These are phyloP conservation scores for Aspergillus spinulosporus DNA, from an alignment of 2,329 filamentous ascomycete genomes.

Conservation along the genomic window DNA sequence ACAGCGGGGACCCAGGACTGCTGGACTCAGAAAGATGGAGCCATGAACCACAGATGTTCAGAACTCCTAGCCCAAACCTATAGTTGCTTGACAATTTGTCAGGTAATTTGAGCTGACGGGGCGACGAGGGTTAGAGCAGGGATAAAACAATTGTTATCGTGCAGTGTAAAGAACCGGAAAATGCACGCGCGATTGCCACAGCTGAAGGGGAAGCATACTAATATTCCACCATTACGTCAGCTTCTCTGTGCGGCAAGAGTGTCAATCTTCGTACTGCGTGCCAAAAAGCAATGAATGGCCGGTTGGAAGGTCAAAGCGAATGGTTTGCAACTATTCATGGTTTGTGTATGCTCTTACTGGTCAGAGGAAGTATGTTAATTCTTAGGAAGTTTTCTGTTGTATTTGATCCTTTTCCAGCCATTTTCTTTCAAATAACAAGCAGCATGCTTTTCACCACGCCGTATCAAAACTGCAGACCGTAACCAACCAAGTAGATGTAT, in stretches of 20 bases:
- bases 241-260: background rate
- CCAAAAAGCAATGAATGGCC: background rate
- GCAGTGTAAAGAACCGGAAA: background rate
- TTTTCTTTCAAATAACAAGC: slow-evolving; percentile 8
- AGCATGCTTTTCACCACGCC: slow-evolving; percentile 12
- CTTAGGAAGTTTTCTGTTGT: background rate
- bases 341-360: background rate
- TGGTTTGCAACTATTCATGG: background rate
- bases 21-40: background rate
- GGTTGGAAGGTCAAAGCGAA: background rate
- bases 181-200: background rate
- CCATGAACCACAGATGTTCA: background rate
- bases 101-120: background rate
- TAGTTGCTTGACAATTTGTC: background rate
- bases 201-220: background rate
- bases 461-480: slow-evolving; percentile 13
- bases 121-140: background rate
- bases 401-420: background rate
- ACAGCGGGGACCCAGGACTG: background rate
- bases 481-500: slow-evolving; percentile 20
- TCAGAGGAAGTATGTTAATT: background rate
- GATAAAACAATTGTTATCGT: background rate
- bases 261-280: background rate
- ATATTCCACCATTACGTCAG: background rate
- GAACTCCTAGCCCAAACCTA: background rate